Percentiles rank a stretch among this genome's conserved stretches.
Evolutionary conservation across 306 rosid genomes (phyloP).

Genomic region (peach (Prunus persica)): DNA sequence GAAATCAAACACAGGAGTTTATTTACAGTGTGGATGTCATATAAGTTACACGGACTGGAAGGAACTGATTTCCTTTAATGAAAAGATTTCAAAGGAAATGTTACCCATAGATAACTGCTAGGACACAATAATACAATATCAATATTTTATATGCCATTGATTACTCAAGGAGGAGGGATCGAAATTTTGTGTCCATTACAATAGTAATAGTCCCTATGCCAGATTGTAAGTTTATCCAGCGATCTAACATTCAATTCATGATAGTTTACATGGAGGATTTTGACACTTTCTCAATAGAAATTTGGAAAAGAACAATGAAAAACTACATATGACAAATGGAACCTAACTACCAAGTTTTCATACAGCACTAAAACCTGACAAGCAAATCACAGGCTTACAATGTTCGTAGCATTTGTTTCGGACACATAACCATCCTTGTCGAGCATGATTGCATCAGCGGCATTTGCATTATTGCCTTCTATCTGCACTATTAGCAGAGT

Average conservation of each 20-base stretch:
- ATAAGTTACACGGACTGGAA: neutral
- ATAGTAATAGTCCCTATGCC: neutral
- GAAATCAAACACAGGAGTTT: conserved; percentile 7
- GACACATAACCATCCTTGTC: conserved; percentile 85
- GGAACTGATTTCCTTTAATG: neutral
- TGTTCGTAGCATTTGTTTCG: conserved; percentile 84
- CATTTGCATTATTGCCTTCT: conserved; percentile 83
- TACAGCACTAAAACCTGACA: neutral
- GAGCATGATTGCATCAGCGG: conserved; percentile 85
- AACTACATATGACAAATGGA: neutral
- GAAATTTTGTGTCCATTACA: neutral
- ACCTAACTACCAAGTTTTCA: neutral
- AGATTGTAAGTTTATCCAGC: neutral
- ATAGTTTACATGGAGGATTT: neutral
- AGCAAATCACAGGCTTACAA: conserved; percentile 49
- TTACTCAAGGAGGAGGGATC: neutral
- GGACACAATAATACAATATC: neutral
- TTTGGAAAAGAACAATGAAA: neutral
- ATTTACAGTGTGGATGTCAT: neutral
- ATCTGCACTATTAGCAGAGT: conserved; percentile 42
- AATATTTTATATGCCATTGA: neutral
- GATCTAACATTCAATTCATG: neutral
- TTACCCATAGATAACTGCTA: no score
- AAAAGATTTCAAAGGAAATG: no score
- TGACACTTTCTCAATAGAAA: neutral